These are phyloP conservation scores for Ogataea nakhonphanomensis DNA, from an alignment of 805 yeast genomes.

Conservation along the genomic window DNA sequence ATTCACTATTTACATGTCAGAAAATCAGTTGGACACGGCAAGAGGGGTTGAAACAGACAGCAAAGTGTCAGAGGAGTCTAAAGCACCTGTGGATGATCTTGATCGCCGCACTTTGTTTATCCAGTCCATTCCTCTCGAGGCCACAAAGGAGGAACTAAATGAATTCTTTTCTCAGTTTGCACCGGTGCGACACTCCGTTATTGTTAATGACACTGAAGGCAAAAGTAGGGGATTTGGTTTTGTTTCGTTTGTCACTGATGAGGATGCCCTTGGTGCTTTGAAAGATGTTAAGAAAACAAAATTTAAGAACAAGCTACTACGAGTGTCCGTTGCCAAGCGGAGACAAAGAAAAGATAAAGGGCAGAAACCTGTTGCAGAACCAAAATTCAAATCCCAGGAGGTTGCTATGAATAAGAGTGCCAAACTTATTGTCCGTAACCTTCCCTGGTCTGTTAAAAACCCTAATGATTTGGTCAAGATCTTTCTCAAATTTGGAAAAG, in stretches of 20 bases:
- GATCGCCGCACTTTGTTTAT: constrained; percentile 76
- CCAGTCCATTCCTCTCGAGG: constrained; percentile 75
- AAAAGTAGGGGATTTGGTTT: constrained; percentile 93
- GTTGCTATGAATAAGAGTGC: constrained; percentile 55
- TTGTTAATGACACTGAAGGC: constrained; percentile 74
- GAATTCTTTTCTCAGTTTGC: constrained; percentile 87
- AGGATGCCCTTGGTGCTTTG: constrained; percentile 77
- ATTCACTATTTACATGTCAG: background rate
- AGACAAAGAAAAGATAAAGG: constrained; percentile 63
- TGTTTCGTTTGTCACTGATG: constrained; percentile 81
- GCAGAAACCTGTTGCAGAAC: constrained; percentile 24
- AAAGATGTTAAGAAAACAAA: constrained; percentile 61
- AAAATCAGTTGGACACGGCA: constrained; percentile 1
- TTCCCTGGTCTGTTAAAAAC: constrained; percentile 93
- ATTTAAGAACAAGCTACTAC: constrained; percentile 61
- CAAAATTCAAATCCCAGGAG: constrained; percentile 19
- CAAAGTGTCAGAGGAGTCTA: too few relatives aligned
- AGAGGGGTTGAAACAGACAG: constrained; percentile 14
- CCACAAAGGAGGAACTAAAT: constrained; percentile 76
- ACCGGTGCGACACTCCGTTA: constrained; percentile 92
- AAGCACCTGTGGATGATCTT: constrained; percentile 25
- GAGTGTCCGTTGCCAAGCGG: constrained; percentile 87
- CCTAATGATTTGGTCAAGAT: constrained; percentile 66
- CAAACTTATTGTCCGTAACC: constrained; percentile 80
- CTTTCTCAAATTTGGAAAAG: constrained; percentile 79